phyloP scores from a whole-genome alignment of 2,329 filamentous ascomycete genomes.

The Sclerotinia minor region DNA sequence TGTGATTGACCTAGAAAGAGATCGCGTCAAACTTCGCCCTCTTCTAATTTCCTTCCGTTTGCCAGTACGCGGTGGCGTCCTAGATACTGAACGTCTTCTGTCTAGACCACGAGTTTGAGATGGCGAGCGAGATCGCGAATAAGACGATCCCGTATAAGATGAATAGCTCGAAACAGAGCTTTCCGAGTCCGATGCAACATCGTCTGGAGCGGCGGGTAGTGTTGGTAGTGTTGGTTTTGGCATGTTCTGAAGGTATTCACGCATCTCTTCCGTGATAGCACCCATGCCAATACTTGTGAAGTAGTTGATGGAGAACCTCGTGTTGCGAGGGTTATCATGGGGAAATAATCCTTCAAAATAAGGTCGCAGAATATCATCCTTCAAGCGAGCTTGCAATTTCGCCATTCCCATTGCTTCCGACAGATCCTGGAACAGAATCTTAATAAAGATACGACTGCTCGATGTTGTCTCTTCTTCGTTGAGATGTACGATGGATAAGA shows the following conservation, averaged over 20 bases:
- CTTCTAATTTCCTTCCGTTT: slow-evolving; percentile 31
- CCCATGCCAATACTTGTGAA: slow-evolving; percentile 99
- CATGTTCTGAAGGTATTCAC: slow-evolving; percentile 84
- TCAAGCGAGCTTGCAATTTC: slow-evolving; percentile 73
- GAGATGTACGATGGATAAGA: slow-evolving; percentile 78
- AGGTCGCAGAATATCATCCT: slow-evolving; percentile 74
- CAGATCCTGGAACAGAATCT: slow-evolving; percentile 93
- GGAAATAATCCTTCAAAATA: slow-evolving; percentile 87
- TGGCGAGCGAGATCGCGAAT: slow-evolving; percentile 47
- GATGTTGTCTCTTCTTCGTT: slow-evolving; percentile 98
- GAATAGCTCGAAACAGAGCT: slow-evolving; percentile 74
- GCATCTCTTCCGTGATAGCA: slow-evolving; percentile 89
- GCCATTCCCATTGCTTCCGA: slow-evolving; percentile 82
- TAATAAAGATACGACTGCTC: slow-evolving; percentile 96
- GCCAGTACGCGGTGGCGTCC: slow-evolving; percentile 28
- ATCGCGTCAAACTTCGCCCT: slow-evolving; percentile 37
- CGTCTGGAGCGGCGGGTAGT: slow-evolving; percentile 54
- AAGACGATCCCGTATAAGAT: slow-evolving; percentile 66
- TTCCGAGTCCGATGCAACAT: slow-evolving; percentile 62
- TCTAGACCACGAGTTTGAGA: slow-evolving; percentile 25
- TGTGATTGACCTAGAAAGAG: slow-evolving; percentile 30
- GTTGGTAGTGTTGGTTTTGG: slow-evolving; percentile 80
- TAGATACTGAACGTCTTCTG: slow-evolving; percentile 25
- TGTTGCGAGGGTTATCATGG: slow-evolving; percentile 82
- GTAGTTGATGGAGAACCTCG: slow-evolving; percentile 98